These are phyloP conservation scores for Phytophthora quininea DNA, from an alignment of 352 stramenopile species.

Conservation along the genomic window DNA sequence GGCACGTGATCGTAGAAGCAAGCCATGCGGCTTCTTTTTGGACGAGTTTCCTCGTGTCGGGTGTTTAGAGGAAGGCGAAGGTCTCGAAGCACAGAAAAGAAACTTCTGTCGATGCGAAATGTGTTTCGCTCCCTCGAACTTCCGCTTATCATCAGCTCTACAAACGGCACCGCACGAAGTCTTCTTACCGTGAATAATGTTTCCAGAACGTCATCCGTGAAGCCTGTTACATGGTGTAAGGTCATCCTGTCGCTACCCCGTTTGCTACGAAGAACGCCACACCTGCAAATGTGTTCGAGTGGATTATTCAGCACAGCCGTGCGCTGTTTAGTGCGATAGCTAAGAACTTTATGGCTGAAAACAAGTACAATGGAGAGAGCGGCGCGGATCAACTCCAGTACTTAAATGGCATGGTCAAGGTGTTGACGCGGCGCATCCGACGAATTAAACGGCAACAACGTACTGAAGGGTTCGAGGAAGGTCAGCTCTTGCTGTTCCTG, in stretches of 20 bases:
- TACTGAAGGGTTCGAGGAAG: neutral
- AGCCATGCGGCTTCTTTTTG: conserved; percentile 1
- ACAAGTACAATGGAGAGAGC: neutral
- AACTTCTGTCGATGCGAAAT: conserved; percentile 1
- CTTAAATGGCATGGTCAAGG: conserved; percentile 2
- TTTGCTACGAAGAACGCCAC: neutral
- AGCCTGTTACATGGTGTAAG: neutral
- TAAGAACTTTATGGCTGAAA: neutral
- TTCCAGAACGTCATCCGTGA: neutral
- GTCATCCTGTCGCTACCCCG: neutral
- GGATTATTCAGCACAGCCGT: conserved; percentile 6
- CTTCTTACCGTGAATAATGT: neutral
- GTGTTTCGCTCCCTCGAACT: conserved; percentile 5
- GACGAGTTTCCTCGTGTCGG: conserved; percentile 8
- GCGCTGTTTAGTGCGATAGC: neutral
- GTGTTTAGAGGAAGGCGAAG: neutral
- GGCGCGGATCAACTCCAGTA: neutral
- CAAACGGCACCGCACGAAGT: conserved; percentile 3
- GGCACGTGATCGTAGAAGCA: conserved; percentile 1
- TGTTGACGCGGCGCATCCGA: neutral
- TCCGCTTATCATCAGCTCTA: conserved; percentile 4
- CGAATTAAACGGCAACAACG: neutral
- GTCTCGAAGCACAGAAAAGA: neutral
- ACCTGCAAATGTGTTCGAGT: neutral
- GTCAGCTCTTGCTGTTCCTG: conserved; percentile 7